Conservation (phyloP, 2,329 filamentous ascomycete species). For the Cercospora citrullina region DNA sequence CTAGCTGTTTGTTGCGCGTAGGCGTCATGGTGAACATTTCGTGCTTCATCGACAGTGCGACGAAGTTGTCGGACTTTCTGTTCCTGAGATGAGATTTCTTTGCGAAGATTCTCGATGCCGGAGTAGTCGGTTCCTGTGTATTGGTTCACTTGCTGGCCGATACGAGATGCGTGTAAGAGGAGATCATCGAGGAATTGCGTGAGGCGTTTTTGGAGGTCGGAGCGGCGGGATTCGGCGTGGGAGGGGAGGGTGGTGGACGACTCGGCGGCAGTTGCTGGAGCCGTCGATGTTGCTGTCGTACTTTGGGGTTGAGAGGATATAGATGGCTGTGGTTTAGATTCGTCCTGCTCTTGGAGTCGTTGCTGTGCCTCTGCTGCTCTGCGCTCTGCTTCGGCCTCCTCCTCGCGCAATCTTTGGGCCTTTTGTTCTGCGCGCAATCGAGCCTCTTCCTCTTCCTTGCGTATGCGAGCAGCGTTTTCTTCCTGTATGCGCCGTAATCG, state of each 20-base stretch:
- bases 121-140: constrained; percentile 85
- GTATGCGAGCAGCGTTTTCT: constrained; percentile 2
- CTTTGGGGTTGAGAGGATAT: not conserved
- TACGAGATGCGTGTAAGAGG: constrained; percentile 79
- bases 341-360: not conserved
- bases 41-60: constrained; percentile 66
- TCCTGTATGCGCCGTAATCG: not conserved
- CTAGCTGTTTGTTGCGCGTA: constrained; percentile 81
- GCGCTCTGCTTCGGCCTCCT: constrained; percentile 6
- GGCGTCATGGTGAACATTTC: constrained; percentile 76
- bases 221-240: constrained; percentile 55
- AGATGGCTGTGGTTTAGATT: not conserved
- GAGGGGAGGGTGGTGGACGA: constrained; percentile 50
- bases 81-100: constrained; percentile 70
- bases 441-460: constrained; percentile 14
- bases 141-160: constrained; percentile 86
- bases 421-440: constrained; percentile 10
- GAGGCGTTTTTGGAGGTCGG: constrained; percentile 61
- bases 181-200: constrained; percentile 81
- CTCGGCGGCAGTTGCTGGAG: constrained; percentile 21
- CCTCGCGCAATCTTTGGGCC: constrained; percentile 7
- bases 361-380: not conserved
- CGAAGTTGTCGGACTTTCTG: constrained; percentile 60
- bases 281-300: not conserved
- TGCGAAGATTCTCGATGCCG: constrained; percentile 82